Base-by-base conservation (phyloP, 805 yeast species). In the Pichia sporocuriosa region DNA sequence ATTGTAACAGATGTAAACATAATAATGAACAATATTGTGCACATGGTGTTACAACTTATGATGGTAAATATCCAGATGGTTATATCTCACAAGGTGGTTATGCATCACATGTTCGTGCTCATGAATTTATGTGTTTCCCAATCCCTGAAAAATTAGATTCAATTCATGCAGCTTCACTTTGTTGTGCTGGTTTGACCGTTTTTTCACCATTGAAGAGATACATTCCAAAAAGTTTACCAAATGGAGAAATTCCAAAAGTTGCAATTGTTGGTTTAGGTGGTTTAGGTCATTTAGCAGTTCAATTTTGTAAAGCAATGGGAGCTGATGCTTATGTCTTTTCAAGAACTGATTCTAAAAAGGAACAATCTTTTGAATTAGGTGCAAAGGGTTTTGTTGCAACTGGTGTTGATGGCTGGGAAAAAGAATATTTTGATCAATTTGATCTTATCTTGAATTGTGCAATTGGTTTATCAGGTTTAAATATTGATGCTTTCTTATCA, bases 121-220 rank as follows among this genome's bases (percentile, higher is more conserved):
- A 71, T 50, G 72, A 71, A 56, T 65, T 67, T 40, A 63, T 66
- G 53, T 62, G 65, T 23, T 70, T 70, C 59, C 65, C 69, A 12
- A 66, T 72, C 40, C 77, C 76, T 12, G 71, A 69, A 15, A 62
- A 47, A 25, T 58, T 72, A 52, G 59, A 59, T 38, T 59, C 71
- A 6, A 54, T 55, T 15, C 65, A 56, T 35, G 75, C 71, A 29
- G 75, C 73, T 7, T 74, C 77, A 6, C 55, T 72, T 59, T 62
- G 72, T 60, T 71, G 77, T 56, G 77, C 73, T 26, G 77, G 77
- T 39, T 58, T 71, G 44, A 72, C 77, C 4, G 72, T 67, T 11
- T 72, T 59, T 56, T 70, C 76, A 10, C 77, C 77, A 24, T 55
- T 72, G 43, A 63, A 61, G 25, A 65, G 74, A 59, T 63, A 64